These are phyloP conservation scores for Mycena vulgaris DNA, from an alignment of 768 basidiomycete species.

Conservation along the genomic window DNA sequence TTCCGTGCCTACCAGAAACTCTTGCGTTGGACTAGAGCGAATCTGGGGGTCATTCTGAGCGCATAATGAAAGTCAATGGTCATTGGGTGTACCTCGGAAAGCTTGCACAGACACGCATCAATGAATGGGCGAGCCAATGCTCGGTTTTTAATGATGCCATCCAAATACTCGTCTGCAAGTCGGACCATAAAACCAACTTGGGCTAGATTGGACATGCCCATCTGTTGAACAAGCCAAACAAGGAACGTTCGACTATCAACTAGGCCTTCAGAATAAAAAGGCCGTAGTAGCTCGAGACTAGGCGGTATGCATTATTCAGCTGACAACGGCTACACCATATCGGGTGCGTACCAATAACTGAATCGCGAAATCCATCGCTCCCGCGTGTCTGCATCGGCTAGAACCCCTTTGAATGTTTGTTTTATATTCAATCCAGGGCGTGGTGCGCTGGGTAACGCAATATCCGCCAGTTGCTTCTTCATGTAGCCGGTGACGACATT, in stretches of 20 bases:
- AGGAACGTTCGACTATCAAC: conserved; percentile 86
- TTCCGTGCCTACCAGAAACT: conserved; percentile 69
- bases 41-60: conserved; percentile 59
- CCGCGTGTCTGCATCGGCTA: conserved; percentile 79
- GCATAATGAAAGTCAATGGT: not conserved
- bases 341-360: conserved; percentile 73
- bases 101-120: conserved; percentile 78
- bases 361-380: conserved; percentile 87
- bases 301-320: not conserved
- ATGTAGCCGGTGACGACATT: conserved; percentile 85
- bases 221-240: conserved; percentile 84
- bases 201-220: conserved; percentile 83
- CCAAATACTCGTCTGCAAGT: conserved; percentile 85
- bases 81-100: conserved; percentile 68
- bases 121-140: conserved; percentile 78
- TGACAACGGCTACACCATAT: not conserved
- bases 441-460: conserved; percentile 84
- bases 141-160: conserved; percentile 76
- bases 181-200: conserved; percentile 84
- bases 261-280: conserved; percentile 85
- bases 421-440: conserved; percentile 86
- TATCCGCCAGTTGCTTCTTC: conserved; percentile 87
- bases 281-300: conserved; percentile 80
- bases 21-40: conserved; percentile 65
- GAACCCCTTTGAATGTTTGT: conserved; percentile 85